Percentiles rank a stretch among this genome's conserved stretches.
Conservation (phyloP, 75 land plant genomes). For the Sequoiadendron giganteum region DNA sequence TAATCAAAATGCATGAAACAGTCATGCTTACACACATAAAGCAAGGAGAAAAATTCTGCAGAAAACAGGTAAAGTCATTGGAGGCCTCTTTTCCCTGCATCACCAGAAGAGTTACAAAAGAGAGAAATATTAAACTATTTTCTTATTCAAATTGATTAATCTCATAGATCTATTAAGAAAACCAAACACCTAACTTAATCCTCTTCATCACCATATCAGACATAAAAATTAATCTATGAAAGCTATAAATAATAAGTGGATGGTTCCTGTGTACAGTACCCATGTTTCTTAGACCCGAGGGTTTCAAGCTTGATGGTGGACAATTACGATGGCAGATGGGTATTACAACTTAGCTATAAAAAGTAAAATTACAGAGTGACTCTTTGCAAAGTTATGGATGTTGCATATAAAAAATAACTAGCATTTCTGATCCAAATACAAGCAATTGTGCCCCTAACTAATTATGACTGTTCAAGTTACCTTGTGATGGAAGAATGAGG, state of each 20-base stretch:
- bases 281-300: background rate
- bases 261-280: background rate
- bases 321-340: background rate
- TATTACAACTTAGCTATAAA: no score
- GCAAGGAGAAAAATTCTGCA: conserved; percentile 37
- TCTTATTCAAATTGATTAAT: background rate
- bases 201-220: background rate
- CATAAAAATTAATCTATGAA: background rate
- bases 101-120: background rate
- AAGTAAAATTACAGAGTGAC: no score
- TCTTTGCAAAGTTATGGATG: background rate
- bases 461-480: background rate
- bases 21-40: background rate
- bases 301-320: background rate
- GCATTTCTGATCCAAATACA: background rate
- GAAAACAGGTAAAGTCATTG: conserved; percentile 25
- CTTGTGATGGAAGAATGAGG: background rate
- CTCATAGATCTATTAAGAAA: background rate
- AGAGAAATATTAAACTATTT: background rate
- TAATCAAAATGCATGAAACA: background rate
- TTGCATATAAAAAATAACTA: background rate
- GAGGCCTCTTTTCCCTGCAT: conserved; percentile 22
- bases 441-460: background rate
- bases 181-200: background rate
- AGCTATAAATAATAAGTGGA: background rate